A percentile compares a stretch with the other conserved stretches of the same genome.
Evolutionary conservation across 78 protist species (phyloP).

Genomic region (Guillardia theta): DNA sequence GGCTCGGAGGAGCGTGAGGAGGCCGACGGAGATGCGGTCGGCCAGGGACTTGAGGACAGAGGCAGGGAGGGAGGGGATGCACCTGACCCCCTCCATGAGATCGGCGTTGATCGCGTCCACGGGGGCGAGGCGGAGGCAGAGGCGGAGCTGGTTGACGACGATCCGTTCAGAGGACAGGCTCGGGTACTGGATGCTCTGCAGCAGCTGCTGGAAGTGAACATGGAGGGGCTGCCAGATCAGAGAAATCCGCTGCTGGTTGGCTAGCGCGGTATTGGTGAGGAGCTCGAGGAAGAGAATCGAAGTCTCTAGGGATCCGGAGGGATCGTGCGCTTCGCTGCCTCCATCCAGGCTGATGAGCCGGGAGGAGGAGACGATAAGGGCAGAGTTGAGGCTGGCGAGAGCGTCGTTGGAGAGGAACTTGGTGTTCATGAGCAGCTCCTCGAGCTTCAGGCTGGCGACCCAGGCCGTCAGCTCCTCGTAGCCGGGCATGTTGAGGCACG

Average conservation of each 20-base stretch:
- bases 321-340: too few species aligned
- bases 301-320: too few species aligned
- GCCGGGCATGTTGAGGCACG: slow-evolving; percentile 5
- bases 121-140: not conserved
- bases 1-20: slow-evolving; percentile 11
- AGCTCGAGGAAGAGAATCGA: not conserved
- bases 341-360: too few species aligned
- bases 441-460: not conserved
- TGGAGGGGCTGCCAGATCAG: not conserved
- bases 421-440: slow-evolving; percentile 13
- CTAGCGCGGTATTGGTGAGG: not conserved
- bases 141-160: slow-evolving; percentile 18
- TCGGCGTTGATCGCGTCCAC: not conserved
- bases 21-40: slow-evolving; percentile 22
- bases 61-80: not conserved
- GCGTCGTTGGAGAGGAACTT: slow-evolving; percentile 6
- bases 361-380: too few species aligned
- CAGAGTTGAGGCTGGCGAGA: not conserved
- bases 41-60: not conserved
- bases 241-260: not conserved
- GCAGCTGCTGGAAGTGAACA: not conserved
- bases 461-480: slow-evolving; percentile 3
- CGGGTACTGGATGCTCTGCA: not conserved
- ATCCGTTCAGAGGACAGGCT: not conserved
- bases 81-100: not conserved